Base-by-base conservation (phyloP, 345 rosid species). In the Bruguiera gymnorhiza region DNA sequence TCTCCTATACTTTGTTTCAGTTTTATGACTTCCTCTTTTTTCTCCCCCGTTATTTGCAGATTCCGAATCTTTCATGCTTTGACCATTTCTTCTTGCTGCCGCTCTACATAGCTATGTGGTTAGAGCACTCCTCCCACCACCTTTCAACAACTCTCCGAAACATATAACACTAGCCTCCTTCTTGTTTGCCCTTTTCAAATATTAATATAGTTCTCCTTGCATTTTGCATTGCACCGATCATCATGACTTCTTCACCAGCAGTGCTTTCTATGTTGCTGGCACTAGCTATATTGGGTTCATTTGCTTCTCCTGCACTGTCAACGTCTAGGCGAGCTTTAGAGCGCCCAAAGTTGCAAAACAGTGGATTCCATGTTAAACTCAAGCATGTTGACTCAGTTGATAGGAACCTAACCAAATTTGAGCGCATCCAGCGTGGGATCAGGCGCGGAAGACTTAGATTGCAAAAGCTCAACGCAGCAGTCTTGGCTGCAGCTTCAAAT, bases 351-450 rank as follows among this genome's bases (percentile, higher is more conserved):
- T 32, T 30, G 29, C 46, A 58, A 67, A 36, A 66, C 29, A 10
- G 63, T 5, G 90, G 92, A 6, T 84, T 95, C 70, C 81, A 81
- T 43, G 74, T 85, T 1, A 71, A 50, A 13, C 89, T 95, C 21
- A 68, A 68, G 69, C 96, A 90, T 37, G 82, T 95, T 1, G 97
- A 95, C 53, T 85, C 86, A 0, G 50, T 43, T 13, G 87, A 87
- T 24, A 89, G 84, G 76, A 95, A 95, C 82, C 71, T 92, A 51
- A 89, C 99, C 37, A 87, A 85, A 58, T 81, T 89, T 60, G 86
- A 95, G 75, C 84, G 84, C 23, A 76, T 92, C 23, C 86, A 77
- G 63, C 96, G 85, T 0, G 96, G 93, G 19, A 72, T 90, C 20
- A 84, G 72, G 73, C 91, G 97, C 9, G 89, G 93, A 15, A 73